phyloP scores from a whole-genome alignment of 2,329 filamentous ascomycete genomes.

The Gliomastix tumulicola region DNA sequence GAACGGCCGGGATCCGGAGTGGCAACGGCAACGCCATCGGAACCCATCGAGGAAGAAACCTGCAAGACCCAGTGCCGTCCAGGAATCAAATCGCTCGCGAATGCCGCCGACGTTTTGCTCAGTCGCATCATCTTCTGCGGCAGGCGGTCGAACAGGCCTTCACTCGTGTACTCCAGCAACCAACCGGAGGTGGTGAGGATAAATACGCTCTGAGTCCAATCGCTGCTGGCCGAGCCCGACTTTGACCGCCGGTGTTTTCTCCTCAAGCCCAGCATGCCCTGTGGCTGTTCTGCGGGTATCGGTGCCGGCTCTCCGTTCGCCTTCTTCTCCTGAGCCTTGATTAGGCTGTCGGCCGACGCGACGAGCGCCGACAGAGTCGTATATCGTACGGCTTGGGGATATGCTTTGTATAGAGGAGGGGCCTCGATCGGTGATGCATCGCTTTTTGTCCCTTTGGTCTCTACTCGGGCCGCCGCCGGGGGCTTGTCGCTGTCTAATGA shows the following conservation, averaged over 20 bases:
- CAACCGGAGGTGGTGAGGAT: slow-evolving; percentile 65
- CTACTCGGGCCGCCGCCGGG: not conserved
- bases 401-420: slow-evolving; percentile 80
- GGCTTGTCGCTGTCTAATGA: no score
- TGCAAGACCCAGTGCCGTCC: slow-evolving; percentile 77
- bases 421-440: slow-evolving; percentile 49
- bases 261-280: slow-evolving; percentile 28
- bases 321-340: slow-evolving; percentile 52
- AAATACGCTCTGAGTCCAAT: slow-evolving; percentile 67
- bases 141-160: slow-evolving; percentile 62
- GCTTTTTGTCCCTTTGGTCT: slow-evolving; percentile 1
- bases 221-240: slow-evolving; percentile 36
- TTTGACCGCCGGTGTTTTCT: slow-evolving; percentile 39
- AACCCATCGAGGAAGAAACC: slow-evolving; percentile 59
- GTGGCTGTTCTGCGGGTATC: slow-evolving; percentile 1
- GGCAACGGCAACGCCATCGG: slow-evolving; percentile 41
- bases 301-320: slow-evolving; percentile 10
- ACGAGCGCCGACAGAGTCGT: slow-evolving; percentile 61
- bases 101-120: slow-evolving; percentile 69
- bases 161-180: slow-evolving; percentile 66
- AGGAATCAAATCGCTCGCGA: slow-evolving; percentile 72
- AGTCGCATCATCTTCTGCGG: slow-evolving; percentile 70
- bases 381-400: slow-evolving; percentile 75
- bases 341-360: slow-evolving; percentile 60
- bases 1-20: slow-evolving; percentile 27